Evolutionary conservation across 768 basidiomycete genomes (phyloP), one percentile per base, ranked within the genome.

Genomic region (Termitomyces eurrhizus): DNA sequence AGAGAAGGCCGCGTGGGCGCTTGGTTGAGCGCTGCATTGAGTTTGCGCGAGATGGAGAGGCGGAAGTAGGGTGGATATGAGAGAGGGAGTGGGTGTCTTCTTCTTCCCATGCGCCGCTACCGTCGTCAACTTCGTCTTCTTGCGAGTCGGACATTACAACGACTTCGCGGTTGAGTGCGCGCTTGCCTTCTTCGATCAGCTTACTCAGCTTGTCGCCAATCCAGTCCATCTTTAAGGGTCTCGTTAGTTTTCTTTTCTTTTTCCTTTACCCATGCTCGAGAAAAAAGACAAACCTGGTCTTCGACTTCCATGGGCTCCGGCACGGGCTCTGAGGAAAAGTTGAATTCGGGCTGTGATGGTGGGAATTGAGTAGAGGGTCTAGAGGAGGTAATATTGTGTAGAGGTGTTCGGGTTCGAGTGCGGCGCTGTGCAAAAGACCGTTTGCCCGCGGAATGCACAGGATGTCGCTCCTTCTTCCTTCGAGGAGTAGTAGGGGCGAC

Each of bases 121-220:
- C 91, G 67, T 92, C 90, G 62, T 92, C 92, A 4, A 86, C 82
- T 65, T 87, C 86, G 60, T 92, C 90, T 64, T 90, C 89, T 58
- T 85, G 78, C 4, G 79, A 78, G 51, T 92, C 90, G 62, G 85
- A 86, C 82, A 86, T 83, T 4, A 92, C 83, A 9, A 93, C 91
- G 16, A 94, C 79, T 69, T 93, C 90, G n/a, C 81, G 77, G 14
- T 82, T 83, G 7, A 94, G 79, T 0, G 92, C 92, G 50, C 82
- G 84, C 68, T 89, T 86, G 16, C 92, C 92, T 66, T 93, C 85
- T 67, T 86, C 84, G 64, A 94, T 93, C 54, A 93, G 82, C 61
- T 74, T 74, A 32, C 83, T 72, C 35, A 94, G 80, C 64, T 83
- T 84, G 63, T 83, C 85, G 21, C 89, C 88, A 61, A 93, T 88